Conservation (phyloP, 345 rosid species). For the Syzygium aromaticum region DNA sequence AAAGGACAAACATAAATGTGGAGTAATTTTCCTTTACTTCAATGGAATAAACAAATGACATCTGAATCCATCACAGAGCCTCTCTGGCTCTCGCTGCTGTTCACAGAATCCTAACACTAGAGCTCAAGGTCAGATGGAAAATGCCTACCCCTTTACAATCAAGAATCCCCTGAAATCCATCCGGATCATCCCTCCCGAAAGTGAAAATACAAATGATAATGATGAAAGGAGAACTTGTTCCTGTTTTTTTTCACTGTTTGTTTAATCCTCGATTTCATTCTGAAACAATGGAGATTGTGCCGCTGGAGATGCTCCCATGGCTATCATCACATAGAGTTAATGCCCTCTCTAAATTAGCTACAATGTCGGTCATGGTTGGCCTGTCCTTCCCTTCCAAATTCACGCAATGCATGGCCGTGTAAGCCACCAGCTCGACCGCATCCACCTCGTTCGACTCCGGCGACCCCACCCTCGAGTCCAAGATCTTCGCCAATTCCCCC, state of each 20-base stretch:
- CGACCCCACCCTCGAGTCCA: conserved; percentile 21
- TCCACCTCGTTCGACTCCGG: conserved; percentile 21
- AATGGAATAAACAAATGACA: neutral
- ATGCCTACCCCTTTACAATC: neutral
- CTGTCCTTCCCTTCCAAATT: conserved; percentile 26
- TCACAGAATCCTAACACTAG: neutral
- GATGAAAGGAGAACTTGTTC: neutral
- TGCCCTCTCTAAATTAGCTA: conserved; percentile 24
- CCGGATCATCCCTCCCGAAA: neutral
- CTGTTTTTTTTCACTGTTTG: neutral
- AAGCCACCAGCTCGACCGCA: conserved; percentile 34
- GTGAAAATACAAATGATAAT: neutral
- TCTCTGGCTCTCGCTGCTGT: neutral
- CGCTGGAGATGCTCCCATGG: conserved; percentile 16
- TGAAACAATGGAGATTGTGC: conserved; percentile 14
- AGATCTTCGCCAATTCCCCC: conserved; percentile 12
- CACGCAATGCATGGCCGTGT: conserved; percentile 32
- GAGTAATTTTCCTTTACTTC: neutral
- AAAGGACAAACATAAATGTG: neutral
- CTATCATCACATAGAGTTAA: conserved; percentile 15
- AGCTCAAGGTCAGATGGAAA: neutral
- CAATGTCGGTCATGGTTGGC: conserved; percentile 20
- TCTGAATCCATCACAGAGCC: neutral
- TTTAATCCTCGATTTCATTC: conserved; percentile 4
- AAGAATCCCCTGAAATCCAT: neutral